Base-by-base conservation (phyloP, 2,329 filamentous ascomycete species). In the Cladosporium velox region DNA sequence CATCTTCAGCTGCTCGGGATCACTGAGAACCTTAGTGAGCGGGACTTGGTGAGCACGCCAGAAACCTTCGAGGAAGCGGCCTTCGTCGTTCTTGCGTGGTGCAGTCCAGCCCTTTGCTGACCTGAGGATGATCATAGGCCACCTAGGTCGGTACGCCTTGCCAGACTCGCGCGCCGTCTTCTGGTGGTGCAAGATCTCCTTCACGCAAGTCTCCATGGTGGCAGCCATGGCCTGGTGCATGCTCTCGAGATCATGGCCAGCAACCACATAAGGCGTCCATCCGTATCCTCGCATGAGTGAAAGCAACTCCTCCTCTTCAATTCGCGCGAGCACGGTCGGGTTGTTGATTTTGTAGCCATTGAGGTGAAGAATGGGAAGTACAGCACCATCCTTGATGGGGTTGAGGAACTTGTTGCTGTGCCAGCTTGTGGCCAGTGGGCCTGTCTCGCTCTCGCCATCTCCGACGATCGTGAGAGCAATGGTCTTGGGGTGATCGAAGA, bases 301-400 rank as follows among this genome's bases (percentile, higher is more conserved):
- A 71, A 87, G 84, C 6, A 93, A 82, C 78, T 93, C 91, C 68
- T 90, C 86, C 75, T 92, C 90, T 52, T 86, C 86, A 73, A 93
- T 89, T 70, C 91, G 87, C 15, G 90, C 87, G 18, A 93, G 84
- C 0, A 93, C 75, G 5, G 88, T 93, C 10, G 90, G 90, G 77
- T 92, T 91, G 81, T 91, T 91, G 81, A 93, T 93, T 82, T 93
- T 93, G 84, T 93, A 93, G 57, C 91, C 91, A 72, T 93, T 93
- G 38, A 93, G 82, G 76, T 93, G 90, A 12, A 93, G 83, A 6
- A 93, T 87, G 0, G 91, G 91, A 1, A 93, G 83, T 8, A 93
- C 91, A 44, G 90, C 91, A 34, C 91, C 91, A 72, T 93, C 90
- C 0, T 86, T 89, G 71, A 91, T 89, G 4, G 91, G 91, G 74